Conservation (phyloP, 192 early-diverging fungal species). For the Podila minutissima region DNA sequence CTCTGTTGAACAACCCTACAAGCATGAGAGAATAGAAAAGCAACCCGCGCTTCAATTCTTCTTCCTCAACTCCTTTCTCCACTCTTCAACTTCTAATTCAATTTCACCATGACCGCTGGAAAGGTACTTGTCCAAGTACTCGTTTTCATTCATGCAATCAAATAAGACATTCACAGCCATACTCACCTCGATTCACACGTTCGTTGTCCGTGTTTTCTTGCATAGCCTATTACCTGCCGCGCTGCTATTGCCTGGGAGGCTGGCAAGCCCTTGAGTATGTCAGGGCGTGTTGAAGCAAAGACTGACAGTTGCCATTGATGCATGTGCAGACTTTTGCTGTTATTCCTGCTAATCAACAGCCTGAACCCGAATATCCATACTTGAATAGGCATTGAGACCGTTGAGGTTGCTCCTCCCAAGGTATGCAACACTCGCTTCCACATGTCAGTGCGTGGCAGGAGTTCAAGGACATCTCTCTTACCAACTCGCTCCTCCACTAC, state of each 20-base stretch:
- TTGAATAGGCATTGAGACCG: constrained; percentile 82
- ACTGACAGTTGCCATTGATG: too few species aligned
- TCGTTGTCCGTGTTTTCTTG: not conserved
- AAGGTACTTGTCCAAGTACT: constrained; percentile 17
- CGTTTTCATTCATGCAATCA: not conserved
- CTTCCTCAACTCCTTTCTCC: not conserved
- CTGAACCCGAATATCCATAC: not conserved
- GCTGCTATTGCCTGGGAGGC: constrained; percentile 97
- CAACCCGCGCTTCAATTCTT: not conserved
- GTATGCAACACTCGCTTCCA: not conserved
- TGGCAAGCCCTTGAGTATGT: constrained; percentile 89
- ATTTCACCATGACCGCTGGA: constrained; percentile 42
- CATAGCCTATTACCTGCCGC: constrained; percentile 76
- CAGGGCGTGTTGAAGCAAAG: not conserved
- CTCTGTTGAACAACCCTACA: too few species aligned
- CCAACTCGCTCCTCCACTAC: not conserved
- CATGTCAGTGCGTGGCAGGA: too few species aligned
- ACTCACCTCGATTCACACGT: not conserved
- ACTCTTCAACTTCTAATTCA: not conserved
- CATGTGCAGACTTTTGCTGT: not conserved
- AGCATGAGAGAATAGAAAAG: not conserved
- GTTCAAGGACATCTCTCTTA: not conserved
- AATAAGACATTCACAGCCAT: not conserved
- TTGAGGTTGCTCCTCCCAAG: constrained; percentile 95
- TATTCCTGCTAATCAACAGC: not conserved